phyloP scores from a whole-genome alignment of 192 early-diverging fungal species.

The Piromyces finnis region DNA sequence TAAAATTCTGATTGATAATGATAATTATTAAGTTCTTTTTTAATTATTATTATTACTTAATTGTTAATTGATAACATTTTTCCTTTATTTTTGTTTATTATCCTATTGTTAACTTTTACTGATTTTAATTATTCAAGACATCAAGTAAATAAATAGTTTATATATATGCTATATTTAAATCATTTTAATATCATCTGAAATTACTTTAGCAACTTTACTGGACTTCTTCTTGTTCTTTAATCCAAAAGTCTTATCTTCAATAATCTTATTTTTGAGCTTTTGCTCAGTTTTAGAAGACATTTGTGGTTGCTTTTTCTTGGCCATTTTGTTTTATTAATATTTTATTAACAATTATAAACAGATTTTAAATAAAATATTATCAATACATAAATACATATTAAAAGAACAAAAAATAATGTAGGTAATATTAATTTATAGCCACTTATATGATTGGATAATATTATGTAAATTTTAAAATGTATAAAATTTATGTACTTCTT shows the following conservation, averaged over 20 bases:
- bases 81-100: too few relatives aligned
- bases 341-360: neutral
- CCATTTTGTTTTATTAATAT: neutral
- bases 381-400: neutral
- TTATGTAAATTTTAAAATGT: too few relatives aligned
- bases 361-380: too few relatives aligned
- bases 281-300: constrained; percentile 12
- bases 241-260: constrained; percentile 96
- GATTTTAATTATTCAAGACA: too few relatives aligned
- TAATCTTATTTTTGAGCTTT: constrained; percentile 57
- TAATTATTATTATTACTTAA: too few relatives aligned
- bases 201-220: constrained; percentile 46
- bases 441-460: neutral
- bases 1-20: too few relatives aligned
- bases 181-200: neutral
- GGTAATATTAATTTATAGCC: neutral
- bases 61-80: too few relatives aligned
- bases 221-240: constrained; percentile 98
- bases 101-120: too few relatives aligned
- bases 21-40: too few relatives aligned
- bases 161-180: too few relatives aligned
- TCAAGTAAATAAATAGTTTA: too few relatives aligned
- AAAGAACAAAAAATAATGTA: neutral
- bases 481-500: too few relatives aligned
- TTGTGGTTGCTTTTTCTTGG: neutral